Evolutionary conservation across 2,329 filamentous ascomycete species (phyloP).

Genomic region (Ophiosphaerella herpotricha): DNA sequence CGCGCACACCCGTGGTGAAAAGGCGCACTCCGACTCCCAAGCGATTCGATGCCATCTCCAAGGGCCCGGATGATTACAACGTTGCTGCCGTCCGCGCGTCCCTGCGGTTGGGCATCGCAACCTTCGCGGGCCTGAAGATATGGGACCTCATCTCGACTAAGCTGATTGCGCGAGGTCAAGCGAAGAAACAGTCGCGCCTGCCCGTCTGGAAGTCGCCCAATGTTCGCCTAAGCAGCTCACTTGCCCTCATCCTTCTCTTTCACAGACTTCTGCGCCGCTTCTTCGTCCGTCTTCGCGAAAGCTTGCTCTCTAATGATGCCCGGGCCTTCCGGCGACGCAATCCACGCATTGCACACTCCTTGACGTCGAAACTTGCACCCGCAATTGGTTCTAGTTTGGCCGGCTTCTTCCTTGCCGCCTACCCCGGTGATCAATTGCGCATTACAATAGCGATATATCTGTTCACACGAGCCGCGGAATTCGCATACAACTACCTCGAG

Average conservation of each 20-base stretch:
- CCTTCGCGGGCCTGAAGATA: slow-evolving; percentile 52
- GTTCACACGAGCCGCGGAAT: slow-evolving; percentile 81
- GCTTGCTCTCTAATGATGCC: slow-evolving; percentile 79
- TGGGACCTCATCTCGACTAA: slow-evolving; percentile 50
- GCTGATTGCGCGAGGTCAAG: slow-evolving; percentile 40
- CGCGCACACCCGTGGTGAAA: slow-evolving; percentile 67
- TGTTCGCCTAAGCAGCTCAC: slow-evolving; percentile 76
- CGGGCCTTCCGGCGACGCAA: slow-evolving; percentile 82
- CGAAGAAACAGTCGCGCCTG: slow-evolving; percentile 41
- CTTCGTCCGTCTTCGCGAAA: slow-evolving; percentile 76
- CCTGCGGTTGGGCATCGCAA: slow-evolving; percentile 50
- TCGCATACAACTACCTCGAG: slow-evolving; percentile 82
- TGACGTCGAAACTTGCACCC: slow-evolving; percentile 84
- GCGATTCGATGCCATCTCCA: slow-evolving; percentile 57
- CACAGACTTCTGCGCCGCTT: slow-evolving; percentile 91
- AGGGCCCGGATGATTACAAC: slow-evolving; percentile 54
- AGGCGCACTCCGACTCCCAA: slow-evolving; percentile 57
- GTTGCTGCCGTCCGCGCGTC: slow-evolving; percentile 53
- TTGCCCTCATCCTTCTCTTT: slow-evolving; percentile 83
- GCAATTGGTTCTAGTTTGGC: slow-evolving; percentile 89
- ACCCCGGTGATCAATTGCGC: slow-evolving; percentile 71
- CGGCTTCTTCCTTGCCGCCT: slow-evolving; percentile 79
- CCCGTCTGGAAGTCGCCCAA: slow-evolving; percentile 63
- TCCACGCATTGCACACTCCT: slow-evolving; percentile 70
- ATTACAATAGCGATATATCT: slow-evolving; percentile 82